A percentile compares a stretch with the other conserved stretches of the same genome.
These are phyloP conservation scores for Botryotinia narcissicola DNA, from an alignment of 2,329 filamentous ascomycete species.

Conservation along the genomic window DNA sequence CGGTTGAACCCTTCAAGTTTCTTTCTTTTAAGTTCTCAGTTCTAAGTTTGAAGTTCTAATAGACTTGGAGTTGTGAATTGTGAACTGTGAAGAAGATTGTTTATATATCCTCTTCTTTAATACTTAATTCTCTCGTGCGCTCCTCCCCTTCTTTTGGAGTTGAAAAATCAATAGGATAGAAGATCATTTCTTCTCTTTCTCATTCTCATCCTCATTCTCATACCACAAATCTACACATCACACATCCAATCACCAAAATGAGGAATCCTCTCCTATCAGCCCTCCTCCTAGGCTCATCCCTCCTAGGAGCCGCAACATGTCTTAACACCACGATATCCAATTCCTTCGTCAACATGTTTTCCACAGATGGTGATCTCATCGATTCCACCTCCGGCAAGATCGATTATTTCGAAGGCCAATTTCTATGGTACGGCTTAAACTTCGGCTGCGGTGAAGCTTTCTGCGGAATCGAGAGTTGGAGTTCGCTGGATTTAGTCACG, in stretches of 20 bases:
- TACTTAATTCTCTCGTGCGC: not conserved
- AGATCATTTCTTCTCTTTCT: not conserved
- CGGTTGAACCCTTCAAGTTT: not conserved
- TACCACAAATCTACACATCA: not conserved
- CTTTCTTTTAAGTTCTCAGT: not conserved
- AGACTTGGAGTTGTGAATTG: not conserved
- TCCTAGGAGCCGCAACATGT: not conserved
- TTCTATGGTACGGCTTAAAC: conserved; percentile 31
- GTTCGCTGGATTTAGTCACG: conserved; percentile 8
- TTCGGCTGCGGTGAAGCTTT: conserved; percentile 28
- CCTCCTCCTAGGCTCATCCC: not conserved
- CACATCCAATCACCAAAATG: not conserved
- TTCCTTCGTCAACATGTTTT: conserved; percentile 24
- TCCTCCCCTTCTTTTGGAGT: not conserved
- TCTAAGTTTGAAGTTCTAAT: not conserved
- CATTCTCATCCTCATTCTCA: not conserved
- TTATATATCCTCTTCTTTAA: not conserved
- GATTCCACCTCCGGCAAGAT: conserved; percentile 33
- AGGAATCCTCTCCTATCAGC: not conserved
- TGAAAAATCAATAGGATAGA: not conserved
- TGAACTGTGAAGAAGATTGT: not conserved
- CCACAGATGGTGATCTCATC: conserved; percentile 32
- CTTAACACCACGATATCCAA: conserved; percentile 8
- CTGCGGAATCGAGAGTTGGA: conserved; percentile 28
- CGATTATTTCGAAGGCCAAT: conserved; percentile 28